These are phyloP conservation scores for Carex cristatella DNA, from an alignment of 176 grass and related monocot genomes.

Conservation along the genomic window DNA sequence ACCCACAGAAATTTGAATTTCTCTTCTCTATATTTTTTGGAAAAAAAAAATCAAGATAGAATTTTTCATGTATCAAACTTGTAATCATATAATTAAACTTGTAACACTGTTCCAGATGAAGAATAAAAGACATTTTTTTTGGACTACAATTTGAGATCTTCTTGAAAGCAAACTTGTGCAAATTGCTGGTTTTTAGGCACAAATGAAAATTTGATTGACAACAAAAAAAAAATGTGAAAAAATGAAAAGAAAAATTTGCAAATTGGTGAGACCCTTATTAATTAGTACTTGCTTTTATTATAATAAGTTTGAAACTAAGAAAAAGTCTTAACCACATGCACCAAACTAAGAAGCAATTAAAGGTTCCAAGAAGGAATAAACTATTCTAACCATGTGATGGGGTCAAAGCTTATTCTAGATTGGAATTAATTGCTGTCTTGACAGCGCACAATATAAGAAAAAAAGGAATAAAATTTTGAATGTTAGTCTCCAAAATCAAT, in stretches of 20 bases:
- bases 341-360: not conserved
- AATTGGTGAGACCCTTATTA: not conserved
- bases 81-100: not conserved
- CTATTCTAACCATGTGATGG: conserved; percentile 16
- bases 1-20: not conserved
- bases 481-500: not conserved
- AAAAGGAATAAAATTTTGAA: not conserved
- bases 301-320: not conserved
- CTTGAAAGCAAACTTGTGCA: not conserved
- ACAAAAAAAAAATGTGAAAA: not conserved
- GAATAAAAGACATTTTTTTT: not conserved
- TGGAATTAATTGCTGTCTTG: conserved; percentile 9
- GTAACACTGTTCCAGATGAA: not conserved
- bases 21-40: not conserved
- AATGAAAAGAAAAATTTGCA: not conserved
- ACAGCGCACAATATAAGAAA: not conserved
- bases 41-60: not conserved
- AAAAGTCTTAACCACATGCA: conserved; percentile 21
- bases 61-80: not conserved
- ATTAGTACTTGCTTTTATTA: not conserved
- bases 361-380: not conserved
- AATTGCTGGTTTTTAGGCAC: not conserved
- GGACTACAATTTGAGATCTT: not conserved
- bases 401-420: conserved; percentile 9
- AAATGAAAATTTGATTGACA: not conserved